A percentile compares a stretch with the other conserved stretches of the same genome.
phyloP scores from a whole-genome alignment of 1,139 yeast species.

The Yamadazyma kanchanaburiensis region DNA sequence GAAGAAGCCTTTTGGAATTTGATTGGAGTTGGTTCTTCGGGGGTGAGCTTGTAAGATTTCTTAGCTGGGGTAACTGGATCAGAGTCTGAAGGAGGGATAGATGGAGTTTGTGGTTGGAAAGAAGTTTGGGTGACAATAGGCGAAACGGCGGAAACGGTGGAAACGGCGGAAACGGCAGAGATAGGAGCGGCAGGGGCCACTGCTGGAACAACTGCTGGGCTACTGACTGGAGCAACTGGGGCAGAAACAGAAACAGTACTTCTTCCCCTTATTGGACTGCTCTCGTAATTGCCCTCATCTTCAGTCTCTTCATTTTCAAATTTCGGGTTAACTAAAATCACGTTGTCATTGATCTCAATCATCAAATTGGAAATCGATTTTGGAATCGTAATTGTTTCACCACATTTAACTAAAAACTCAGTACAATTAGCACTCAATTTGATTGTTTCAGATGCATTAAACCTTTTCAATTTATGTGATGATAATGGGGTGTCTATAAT shows the following conservation, averaged over 20 bases:
- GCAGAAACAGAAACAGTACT: neutral
- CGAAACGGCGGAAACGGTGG: no score
- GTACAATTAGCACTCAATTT: conserved; percentile 44
- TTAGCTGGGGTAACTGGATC: conserved; percentile 23
- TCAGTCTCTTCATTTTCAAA: conserved; percentile 41
- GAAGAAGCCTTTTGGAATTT: conserved; percentile 21
- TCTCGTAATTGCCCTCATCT: conserved; percentile 36
- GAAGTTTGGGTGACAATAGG: conserved; percentile 2
- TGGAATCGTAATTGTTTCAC: conserved; percentile 55
- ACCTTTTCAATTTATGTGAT: conserved; percentile 2
- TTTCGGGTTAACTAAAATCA: conserved; percentile 50
- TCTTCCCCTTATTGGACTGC: conserved; percentile 9
- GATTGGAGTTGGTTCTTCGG: conserved; percentile 1
- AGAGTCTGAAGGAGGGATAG: conserved; percentile 14
- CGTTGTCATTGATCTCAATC: conserved; percentile 60
- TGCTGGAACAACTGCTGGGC: no score
- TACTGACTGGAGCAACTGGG: neutral
- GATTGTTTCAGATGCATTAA: conserved; percentile 26
- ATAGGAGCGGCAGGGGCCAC: no score
- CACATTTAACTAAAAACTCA: conserved; percentile 53
- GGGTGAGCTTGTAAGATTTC: conserved; percentile 3
- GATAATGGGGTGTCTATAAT: conserved; percentile 27
- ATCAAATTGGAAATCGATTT: conserved; percentile 54
- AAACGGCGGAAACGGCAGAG: no score
- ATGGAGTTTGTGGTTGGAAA: conserved; percentile 15